Evolutionary conservation across 331 rosid species (phyloP).

Genomic region (Quercus tomentella): DNA sequence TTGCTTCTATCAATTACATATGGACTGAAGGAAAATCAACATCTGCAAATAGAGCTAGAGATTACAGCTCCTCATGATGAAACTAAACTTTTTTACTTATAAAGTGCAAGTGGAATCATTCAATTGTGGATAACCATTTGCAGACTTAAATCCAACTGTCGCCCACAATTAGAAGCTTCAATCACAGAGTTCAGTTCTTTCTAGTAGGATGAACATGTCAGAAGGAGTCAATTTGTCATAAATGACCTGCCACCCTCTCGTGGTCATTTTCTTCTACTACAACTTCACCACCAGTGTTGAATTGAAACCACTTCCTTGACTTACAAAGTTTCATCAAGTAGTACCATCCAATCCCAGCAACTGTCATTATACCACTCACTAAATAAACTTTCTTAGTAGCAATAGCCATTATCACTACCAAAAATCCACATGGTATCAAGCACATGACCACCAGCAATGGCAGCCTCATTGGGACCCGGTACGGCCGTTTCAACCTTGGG

Average conservation of each 20-base stretch:
- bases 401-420: constrained; percentile 33
- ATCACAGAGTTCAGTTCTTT: background rate
- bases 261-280: background rate
- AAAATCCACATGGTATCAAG: constrained; percentile 40
- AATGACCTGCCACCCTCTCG: background rate
- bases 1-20: background rate
- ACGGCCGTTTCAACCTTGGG: no score
- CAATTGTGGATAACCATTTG: background rate
- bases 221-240: background rate
- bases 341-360: constrained; percentile 35
- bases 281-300: background rate
- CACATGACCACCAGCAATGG: constrained; percentile 40
- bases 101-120: background rate
- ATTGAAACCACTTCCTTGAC: constrained; percentile 15
- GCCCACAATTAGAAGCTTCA: background rate
- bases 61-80: background rate
- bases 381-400: constrained; percentile 32
- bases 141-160: background rate
- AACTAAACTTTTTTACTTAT: no score
- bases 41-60: background rate
- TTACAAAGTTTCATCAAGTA: constrained; percentile 26
- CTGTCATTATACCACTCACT: constrained; percentile 30
- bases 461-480: constrained; percentile 28
- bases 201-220: background rate
- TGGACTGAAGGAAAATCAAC: background rate